Base-by-base conservation (phyloP, 805 yeast genomes). In the Schizosaccharomyces cryophilus region DNA sequence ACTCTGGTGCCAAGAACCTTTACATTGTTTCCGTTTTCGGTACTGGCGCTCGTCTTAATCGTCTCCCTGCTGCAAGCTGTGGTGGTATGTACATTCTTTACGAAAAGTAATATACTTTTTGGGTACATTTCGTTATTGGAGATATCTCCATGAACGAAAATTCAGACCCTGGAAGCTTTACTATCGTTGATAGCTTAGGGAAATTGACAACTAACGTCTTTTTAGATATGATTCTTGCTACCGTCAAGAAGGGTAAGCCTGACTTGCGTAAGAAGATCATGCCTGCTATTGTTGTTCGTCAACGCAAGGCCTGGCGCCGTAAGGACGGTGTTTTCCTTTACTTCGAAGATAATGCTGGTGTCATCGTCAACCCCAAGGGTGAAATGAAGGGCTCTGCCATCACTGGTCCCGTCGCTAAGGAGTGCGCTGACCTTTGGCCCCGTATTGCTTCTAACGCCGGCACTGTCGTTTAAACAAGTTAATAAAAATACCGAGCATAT, bases 331-430 rank as follows among this genome's bases (percentile, higher is more conserved):
- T 88, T 72, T 93, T 77, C 89, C 87, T 93, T 78, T 93, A 93
- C 87, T 93, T 93, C 73, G 99, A 93, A 84, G 99, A 93, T 81
- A 93, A 93, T 75, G 99, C 99, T 69, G 98, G 98, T 84, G 99
- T 94, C 78, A 93, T 93, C 75, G 98, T 93, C 77, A 93, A 93
- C 82, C 98, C 99, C 76, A 93, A 93, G 93, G 99, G 99, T 83
- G 99, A 93, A 80, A 93, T 94, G 98, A 93, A 93, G 84, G 99
- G 99, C 80, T 94, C 98, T 70, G 99, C 98, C 74, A 93, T 93
- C 77, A 94, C 99, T 74, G 99, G 99, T 78, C 99, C 99, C 74
- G 99, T 93, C 75, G 97, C 96, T 78, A 93, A 93, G 82, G 99
- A 93, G 83, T 94, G 98, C 83, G 98, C 99, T 77, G 99, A 93